Percentiles rank a stretch among this genome's conserved stretches.
These are phyloP conservation scores for Trichoderma sp. DNA, from an alignment of 2,329 filamentous ascomycete genomes.

Conservation along the genomic window DNA sequence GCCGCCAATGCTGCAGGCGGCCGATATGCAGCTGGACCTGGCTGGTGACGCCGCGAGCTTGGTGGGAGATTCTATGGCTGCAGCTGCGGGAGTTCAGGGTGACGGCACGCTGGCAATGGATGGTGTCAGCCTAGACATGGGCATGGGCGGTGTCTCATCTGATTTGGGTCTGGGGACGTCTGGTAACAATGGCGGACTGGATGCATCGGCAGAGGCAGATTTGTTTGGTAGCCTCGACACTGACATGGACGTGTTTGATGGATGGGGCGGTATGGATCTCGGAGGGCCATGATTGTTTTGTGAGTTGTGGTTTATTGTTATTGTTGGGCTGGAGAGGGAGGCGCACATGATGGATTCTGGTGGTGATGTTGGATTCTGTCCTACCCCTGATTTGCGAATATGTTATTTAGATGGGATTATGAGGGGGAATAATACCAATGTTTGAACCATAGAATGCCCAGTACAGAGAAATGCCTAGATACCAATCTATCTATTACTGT, in stretches of 20 bases:
- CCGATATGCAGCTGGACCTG: slow-evolving; percentile 44
- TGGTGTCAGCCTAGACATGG: slow-evolving; percentile 48
- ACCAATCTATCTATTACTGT: background rate
- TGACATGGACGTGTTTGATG: slow-evolving; percentile 49
- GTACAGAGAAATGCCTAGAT: background rate
- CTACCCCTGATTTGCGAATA: background rate
- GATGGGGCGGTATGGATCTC: slow-evolving; percentile 30
- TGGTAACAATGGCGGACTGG: slow-evolving; percentile 35
- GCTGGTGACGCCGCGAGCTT: slow-evolving; percentile 42
- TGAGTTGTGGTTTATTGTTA: too few relatives aligned
- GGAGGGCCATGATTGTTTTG: background rate
- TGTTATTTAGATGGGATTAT: background rate
- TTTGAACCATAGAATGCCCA: background rate
- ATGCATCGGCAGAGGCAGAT: slow-evolving; percentile 39
- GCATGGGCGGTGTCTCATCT: slow-evolving; percentile 40
- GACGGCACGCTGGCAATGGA: slow-evolving; percentile 45
- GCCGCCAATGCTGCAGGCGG: slow-evolving; percentile 45
- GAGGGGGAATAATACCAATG: background rate
- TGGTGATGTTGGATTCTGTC: background rate
- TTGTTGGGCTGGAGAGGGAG: background rate
- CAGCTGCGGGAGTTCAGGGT: slow-evolving; percentile 42
- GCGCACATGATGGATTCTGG: background rate
- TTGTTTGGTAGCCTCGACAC: slow-evolving; percentile 43
- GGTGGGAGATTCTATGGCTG: slow-evolving; percentile 47
- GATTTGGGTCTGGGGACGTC: slow-evolving; percentile 43